These are phyloP conservation scores for Umbelopsis sp. DNA, from an alignment of 192 early-diverging fungal genomes.

Conservation along the genomic window DNA sequence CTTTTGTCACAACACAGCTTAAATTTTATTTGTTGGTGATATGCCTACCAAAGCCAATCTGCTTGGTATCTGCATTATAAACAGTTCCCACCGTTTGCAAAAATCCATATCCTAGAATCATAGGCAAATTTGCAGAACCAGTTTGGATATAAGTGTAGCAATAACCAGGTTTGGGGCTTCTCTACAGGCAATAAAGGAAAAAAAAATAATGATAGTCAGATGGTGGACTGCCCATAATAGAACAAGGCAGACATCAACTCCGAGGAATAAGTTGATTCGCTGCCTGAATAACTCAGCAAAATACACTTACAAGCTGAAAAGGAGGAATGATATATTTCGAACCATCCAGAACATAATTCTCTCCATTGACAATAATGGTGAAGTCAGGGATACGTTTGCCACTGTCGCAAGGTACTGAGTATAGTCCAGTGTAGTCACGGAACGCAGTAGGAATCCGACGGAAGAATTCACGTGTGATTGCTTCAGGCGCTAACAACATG, in stretches of 20 bases:
- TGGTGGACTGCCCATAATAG: not conserved
- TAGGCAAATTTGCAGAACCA: conserved; percentile 19
- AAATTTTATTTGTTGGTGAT: not conserved
- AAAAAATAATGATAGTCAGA: conserved; percentile 8
- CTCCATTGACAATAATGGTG: conserved; percentile 19
- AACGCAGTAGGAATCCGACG: not conserved
- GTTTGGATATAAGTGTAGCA: conserved; percentile 37
- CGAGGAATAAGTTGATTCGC: not conserved
- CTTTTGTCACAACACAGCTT: not conserved
- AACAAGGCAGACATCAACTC: not conserved
- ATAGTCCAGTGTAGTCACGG: conserved; percentile 20
- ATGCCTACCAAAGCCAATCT: conserved; percentile 29
- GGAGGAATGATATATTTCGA: conserved; percentile 28
- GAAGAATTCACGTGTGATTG: conserved; percentile 19
- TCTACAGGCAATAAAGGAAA: conserved; percentile 2
- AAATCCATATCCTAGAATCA: conserved; percentile 40
- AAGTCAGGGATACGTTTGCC: conserved; percentile 19
- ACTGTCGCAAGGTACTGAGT: conserved; percentile 27
- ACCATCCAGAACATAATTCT: conserved; percentile 21
- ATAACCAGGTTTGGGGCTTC: conserved; percentile 1
- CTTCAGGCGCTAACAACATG: conserved; percentile 27
- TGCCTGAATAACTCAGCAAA: not conserved
- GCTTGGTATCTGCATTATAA: conserved; percentile 32
- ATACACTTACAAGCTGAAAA: conserved; percentile 11
- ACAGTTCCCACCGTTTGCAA: conserved; percentile 32